Percentiles rank a stretch among this genome's conserved stretches.
Conservation (phyloP, 805 yeast genomes). For the Saturnispora gosingensis region DNA sequence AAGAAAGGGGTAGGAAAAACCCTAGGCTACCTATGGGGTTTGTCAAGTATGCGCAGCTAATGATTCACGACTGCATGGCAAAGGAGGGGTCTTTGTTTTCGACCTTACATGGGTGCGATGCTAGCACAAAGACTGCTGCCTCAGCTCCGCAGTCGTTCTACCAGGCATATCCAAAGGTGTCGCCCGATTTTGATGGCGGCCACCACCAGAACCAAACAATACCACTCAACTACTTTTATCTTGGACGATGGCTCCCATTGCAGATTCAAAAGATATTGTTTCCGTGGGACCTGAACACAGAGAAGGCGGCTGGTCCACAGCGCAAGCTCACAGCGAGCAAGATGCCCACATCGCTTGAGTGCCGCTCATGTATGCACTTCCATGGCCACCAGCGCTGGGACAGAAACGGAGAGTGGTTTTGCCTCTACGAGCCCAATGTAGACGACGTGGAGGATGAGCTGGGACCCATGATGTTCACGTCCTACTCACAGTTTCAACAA, state of each 20-base stretch:
- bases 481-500: not conserved
- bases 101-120: conserved; percentile 22
- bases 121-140: conserved; percentile 20
- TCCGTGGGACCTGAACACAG: conserved; percentile 18
- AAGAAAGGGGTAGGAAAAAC: not conserved
- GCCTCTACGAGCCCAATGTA: not conserved
- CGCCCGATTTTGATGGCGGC: conserved; percentile 25
- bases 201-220: conserved; percentile 24
- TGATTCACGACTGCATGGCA: not conserved
- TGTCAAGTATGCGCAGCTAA: not conserved
- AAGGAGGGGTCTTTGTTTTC: conserved; percentile 24
- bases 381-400: not conserved
- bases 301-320: not conserved
- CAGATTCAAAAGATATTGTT: conserved; percentile 19
- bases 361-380: not conserved
- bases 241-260: conserved; percentile 28
- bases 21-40: not conserved
- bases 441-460: not conserved
- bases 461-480: not conserved
- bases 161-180: conserved; percentile 26
- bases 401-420: conserved; percentile 2
- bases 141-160: conserved; percentile 20
- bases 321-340: not conserved
- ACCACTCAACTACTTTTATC: conserved; percentile 25
- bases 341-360: conserved; percentile 7